phyloP scores from a whole-genome alignment of 2,329 filamentous ascomycete genomes.

The Leptodontidium sp. region DNA sequence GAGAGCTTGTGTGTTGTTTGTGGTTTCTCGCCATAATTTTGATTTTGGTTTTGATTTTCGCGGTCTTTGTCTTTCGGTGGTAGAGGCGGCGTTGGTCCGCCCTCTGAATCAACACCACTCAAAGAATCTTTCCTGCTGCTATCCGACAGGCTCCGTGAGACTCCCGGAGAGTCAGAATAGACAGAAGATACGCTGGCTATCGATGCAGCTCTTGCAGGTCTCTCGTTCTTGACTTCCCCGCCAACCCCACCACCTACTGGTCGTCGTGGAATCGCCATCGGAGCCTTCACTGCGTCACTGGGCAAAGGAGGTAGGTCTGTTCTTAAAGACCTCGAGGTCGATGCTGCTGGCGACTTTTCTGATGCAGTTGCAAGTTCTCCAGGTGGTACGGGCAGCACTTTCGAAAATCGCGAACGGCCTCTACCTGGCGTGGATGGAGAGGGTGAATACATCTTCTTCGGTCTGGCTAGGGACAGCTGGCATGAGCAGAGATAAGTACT shows the following conservation, averaged over 20 bases:
- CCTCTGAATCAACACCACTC: constrained; percentile 39
- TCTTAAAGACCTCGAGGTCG: constrained; percentile 24
- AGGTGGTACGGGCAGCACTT: constrained; percentile 38
- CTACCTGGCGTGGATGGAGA: constrained; percentile 34
- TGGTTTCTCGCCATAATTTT: constrained; percentile 14
- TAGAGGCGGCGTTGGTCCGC: constrained; percentile 36
- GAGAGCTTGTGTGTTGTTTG: constrained; percentile 31
- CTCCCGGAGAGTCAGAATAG: constrained; percentile 41
- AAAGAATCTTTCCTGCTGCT: constrained; percentile 41
- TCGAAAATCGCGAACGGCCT: constrained; percentile 42
- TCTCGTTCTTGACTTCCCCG: constrained; percentile 14
- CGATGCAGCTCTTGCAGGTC: constrained; percentile 31
- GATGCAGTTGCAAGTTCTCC: constrained; percentile 17
- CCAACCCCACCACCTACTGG: constrained; percentile 37
- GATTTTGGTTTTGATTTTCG: not conserved
- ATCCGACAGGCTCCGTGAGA: constrained; percentile 35
- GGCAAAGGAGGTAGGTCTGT: constrained; percentile 40
- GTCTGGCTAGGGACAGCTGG: not conserved
- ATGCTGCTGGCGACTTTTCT: constrained; percentile 17
- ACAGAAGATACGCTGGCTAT: constrained; percentile 39
- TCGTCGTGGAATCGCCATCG: constrained; percentile 40
- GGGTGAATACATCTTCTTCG: constrained; percentile 27
- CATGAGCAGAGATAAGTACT: constrained; percentile 16
- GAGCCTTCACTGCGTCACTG: constrained; percentile 28
- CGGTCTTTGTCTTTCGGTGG: constrained; percentile 37